phyloP scores from a whole-genome alignment of 371 early-diverging fungal species.

The Capniomyces stellatus region DNA sequence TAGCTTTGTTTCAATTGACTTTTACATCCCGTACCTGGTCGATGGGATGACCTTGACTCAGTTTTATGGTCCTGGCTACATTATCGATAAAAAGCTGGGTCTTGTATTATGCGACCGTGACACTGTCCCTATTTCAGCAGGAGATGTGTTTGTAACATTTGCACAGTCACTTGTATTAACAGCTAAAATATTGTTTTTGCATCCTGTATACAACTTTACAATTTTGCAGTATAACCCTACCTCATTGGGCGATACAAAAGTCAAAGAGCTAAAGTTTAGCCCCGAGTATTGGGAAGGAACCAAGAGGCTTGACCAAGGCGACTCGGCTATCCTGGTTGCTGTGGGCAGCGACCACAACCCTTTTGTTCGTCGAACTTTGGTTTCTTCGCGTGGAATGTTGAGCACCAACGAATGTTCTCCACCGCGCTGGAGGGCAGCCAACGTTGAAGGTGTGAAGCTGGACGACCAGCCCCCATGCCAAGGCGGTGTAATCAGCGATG shows the following conservation, averaged over 20 bases:
- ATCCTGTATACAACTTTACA: slow-evolving; percentile 68
- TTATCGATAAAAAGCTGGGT: slow-evolving; percentile 52
- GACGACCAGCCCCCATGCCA: slow-evolving; percentile 69
- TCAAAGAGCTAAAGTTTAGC: slow-evolving; percentile 25
- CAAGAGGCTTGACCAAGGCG: slow-evolving; percentile 34
- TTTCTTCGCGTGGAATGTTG: slow-evolving; percentile 57
- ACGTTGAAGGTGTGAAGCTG: slow-evolving; percentile 67
- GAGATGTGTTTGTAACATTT: slow-evolving; percentile 60
- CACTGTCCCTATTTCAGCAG: slow-evolving; percentile 40
- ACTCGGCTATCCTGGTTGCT: slow-evolving; percentile 42
- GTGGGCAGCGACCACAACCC: slow-evolving; percentile 34
- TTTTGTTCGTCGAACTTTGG: slow-evolving; percentile 39
- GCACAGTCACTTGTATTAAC: slow-evolving; percentile 53
- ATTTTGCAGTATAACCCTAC: slow-evolving; percentile 52
- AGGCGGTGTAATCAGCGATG: slow-evolving; percentile 65
- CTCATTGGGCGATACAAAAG: slow-evolving; percentile 39
- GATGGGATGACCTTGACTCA: slow-evolving; percentile 48
- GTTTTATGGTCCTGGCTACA: slow-evolving; percentile 52
- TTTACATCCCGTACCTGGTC: slow-evolving; percentile 44
- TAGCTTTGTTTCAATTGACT: slow-evolving; percentile 50
- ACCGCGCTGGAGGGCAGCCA: slow-evolving; percentile 62
- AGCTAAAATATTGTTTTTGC: slow-evolving; percentile 45
- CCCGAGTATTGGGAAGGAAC: slow-evolving; percentile 28
- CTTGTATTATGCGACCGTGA: slow-evolving; percentile 61
- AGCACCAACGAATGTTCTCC: slow-evolving; percentile 56